Percentiles rank a stretch among this genome's conserved stretches.
These are phyloP conservation scores for Lepidopterella palustris DNA, from an alignment of 495 filamentous ascomycete species.

Conservation along the genomic window DNA sequence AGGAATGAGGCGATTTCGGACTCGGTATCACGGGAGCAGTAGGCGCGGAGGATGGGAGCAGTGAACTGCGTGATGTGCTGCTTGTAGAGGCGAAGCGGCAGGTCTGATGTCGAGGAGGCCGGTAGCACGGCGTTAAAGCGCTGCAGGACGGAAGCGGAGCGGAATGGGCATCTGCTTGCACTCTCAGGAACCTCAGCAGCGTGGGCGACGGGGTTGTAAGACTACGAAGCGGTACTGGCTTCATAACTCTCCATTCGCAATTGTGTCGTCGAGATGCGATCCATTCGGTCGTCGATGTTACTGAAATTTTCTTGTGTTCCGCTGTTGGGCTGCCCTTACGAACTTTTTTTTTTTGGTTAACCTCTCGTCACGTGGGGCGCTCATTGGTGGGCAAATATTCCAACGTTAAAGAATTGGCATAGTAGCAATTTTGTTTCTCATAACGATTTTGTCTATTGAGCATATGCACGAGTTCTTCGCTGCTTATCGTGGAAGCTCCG, in stretches of 20 bases:
- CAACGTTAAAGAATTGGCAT: too few relatives aligned
- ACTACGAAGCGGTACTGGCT: conserved; percentile 17
- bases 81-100: background rate
- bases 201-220: conserved; percentile 15
- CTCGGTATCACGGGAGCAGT: background rate
- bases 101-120: background rate
- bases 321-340: too few relatives aligned
- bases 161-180: conserved; percentile 11
- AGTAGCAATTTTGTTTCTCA: too few relatives aligned
- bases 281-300: conserved; percentile 5
- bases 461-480: too few relatives aligned
- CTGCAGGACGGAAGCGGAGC: background rate
- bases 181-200: conserved; percentile 18
- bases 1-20: background rate
- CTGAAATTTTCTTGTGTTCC: too few relatives aligned
- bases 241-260: conserved; percentile 21
- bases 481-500: too few relatives aligned
- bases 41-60: background rate
- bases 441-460: too few relatives aligned
- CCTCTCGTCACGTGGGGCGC: background rate
- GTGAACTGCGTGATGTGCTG: background rate
- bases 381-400: too few relatives aligned
- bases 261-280: conserved; percentile 8
- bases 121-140: background rate
- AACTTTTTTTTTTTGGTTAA: background rate